These are phyloP conservation scores for Cyclotella choctawhatcheeana DNA, from an alignment of 108 stramenopile species.

Conservation along the genomic window DNA sequence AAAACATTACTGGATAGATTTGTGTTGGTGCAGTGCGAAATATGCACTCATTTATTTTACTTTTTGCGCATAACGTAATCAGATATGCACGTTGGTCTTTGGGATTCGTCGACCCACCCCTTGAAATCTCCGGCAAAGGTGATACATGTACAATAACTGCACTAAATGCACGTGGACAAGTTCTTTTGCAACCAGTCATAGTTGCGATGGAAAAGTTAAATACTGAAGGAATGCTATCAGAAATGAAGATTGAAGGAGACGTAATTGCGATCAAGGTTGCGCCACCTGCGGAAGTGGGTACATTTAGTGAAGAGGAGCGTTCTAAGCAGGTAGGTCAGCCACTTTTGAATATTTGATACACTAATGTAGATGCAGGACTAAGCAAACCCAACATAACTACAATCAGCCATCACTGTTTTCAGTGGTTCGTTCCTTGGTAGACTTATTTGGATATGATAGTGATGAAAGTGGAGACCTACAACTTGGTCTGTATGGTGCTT, in stretches of 20 bases:
- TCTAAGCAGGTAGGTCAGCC: constrained; percentile 73
- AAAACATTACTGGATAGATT: too few relatives aligned
- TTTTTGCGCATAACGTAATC: background rate
- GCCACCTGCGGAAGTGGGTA: constrained; percentile 79
- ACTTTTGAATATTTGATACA: background rate
- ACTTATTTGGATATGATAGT: constrained; percentile 80
- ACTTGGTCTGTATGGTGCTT: constrained; percentile 95
- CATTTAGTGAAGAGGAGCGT: constrained; percentile 94
- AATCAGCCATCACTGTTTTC: constrained; percentile 90
- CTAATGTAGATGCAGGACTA: background rate
- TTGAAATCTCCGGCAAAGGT: constrained; percentile 87
- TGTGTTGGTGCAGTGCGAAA: background rate
- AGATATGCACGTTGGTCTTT: constrained; percentile 92
- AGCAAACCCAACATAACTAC: background rate
- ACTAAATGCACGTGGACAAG: constrained; percentile 81
- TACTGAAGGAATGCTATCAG: constrained; percentile 54
- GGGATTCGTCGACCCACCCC: constrained; percentile 93
- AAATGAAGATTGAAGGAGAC: constrained; percentile 41
- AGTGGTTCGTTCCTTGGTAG: constrained; percentile 89
- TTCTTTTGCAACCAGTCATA: constrained; percentile 83
- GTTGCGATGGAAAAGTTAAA: constrained; percentile 74
- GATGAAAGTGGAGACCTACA: constrained; percentile 86
- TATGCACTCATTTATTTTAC: background rate
- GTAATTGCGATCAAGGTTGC: constrained; percentile 74
- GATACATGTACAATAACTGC: constrained; percentile 85